Conservation (phyloP, 2,329 filamentous ascomycete genomes). For the Pyricularia sp. region DNA sequence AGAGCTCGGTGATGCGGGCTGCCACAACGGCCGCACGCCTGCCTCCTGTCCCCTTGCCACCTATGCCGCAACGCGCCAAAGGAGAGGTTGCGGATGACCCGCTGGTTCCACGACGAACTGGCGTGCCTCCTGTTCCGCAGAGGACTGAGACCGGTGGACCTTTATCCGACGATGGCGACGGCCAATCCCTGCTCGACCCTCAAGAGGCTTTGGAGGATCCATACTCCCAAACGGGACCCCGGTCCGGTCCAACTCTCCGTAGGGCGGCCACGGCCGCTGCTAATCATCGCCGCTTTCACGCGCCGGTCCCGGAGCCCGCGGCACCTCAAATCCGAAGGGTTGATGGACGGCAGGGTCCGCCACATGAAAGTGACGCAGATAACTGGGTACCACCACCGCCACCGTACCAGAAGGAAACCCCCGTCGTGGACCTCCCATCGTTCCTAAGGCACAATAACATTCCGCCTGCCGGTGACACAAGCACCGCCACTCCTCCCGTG, state of each 20-base stretch:
- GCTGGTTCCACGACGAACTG: conserved; percentile 39
- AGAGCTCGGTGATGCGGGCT: conserved; percentile 37
- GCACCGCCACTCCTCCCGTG: neutral
- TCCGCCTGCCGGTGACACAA: conserved; percentile 8
- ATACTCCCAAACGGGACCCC: conserved; percentile 63
- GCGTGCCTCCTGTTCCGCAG: conserved; percentile 17
- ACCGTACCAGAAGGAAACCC: conserved; percentile 62
- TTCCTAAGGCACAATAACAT: conserved; percentile 39
- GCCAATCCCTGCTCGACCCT: conserved; percentile 39
- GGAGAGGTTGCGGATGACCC: conserved; percentile 39
- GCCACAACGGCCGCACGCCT: conserved; percentile 31
- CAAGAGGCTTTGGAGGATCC: conserved; percentile 59
- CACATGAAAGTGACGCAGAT: conserved; percentile 80
- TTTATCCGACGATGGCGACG: conserved; percentile 29
- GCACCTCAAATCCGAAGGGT: conserved; percentile 56
- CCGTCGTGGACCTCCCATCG: conserved; percentile 39
- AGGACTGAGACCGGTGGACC: neutral
- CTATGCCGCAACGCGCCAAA: conserved; percentile 6
- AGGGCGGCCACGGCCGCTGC: conserved; percentile 71
- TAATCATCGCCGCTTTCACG: conserved; percentile 56
- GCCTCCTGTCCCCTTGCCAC: conserved; percentile 13
- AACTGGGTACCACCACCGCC: conserved; percentile 84
- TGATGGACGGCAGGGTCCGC: conserved; percentile 61
- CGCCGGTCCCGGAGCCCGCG: conserved; percentile 39
- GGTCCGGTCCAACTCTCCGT: conserved; percentile 60